A percentile compares a stretch with the other conserved stretches of the same genome.
Conservation (phyloP, 768 basidiomycete genomes). For the Mycena pura region DNA sequence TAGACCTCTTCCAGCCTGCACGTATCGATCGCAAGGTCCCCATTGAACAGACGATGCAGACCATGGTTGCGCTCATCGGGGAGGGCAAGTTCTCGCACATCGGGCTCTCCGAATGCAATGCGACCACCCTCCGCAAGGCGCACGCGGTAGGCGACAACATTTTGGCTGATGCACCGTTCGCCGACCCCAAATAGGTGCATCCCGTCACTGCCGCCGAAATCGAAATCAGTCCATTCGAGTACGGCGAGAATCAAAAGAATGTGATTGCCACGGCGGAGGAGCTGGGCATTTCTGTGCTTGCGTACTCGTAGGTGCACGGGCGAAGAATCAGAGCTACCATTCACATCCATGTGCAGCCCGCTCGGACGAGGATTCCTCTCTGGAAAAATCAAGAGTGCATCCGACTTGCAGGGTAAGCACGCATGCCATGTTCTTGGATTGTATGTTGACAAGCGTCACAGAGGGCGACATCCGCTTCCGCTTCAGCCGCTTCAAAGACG, state of each 20-base stretch:
- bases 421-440: no score
- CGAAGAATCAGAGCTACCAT: constrained; percentile 14
- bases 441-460: no score
- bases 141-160: constrained; percentile 31
- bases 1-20: constrained; percentile 67
- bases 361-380: constrained; percentile 63
- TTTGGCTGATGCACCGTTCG: not conserved
- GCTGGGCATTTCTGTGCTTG: constrained; percentile 60
- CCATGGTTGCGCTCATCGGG: constrained; percentile 51
- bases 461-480: constrained; percentile 47
- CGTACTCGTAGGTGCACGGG: constrained; percentile 54
- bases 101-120: constrained; percentile 62
- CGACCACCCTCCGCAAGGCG: constrained; percentile 51
- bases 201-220: constrained; percentile 69
- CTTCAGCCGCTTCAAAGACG: constrained; percentile 51
- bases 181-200: constrained; percentile 25
- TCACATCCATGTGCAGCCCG: constrained; percentile 42
- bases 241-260: constrained; percentile 57
- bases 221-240: constrained; percentile 68
- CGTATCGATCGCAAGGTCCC: constrained; percentile 49
- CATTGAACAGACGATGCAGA: constrained; percentile 53
- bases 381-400: constrained; percentile 40
- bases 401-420: no score
- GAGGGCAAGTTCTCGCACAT: constrained; percentile 68
- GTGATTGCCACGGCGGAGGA: constrained; percentile 62